Conservation (phyloP, 441 rosid genomes). For the Populus hybrid region DNA sequence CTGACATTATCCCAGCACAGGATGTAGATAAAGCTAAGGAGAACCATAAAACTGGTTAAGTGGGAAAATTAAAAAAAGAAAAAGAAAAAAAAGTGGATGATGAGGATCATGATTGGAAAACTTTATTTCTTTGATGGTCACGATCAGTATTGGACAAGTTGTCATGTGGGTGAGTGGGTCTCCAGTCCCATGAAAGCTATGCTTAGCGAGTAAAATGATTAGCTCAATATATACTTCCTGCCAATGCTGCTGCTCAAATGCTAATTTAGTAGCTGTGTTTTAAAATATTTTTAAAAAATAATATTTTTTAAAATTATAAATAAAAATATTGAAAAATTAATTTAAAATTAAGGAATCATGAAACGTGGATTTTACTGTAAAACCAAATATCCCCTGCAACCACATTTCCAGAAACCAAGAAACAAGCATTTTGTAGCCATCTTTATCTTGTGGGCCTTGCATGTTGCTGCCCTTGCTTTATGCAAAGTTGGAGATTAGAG, state of each 20-base stretch:
- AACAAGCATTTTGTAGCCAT: conserved; percentile 19
- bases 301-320: too few relatives aligned
- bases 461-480: conserved; percentile 29
- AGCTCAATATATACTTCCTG: conserved; percentile 20
- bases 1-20: not conserved
- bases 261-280: not conserved
- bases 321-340: too few relatives aligned
- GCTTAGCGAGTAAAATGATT: conserved; percentile 44
- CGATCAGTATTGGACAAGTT: conserved; percentile 19
- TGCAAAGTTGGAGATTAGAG: conserved; percentile 34
- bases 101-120: conserved; percentile 21
- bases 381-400: not conserved
- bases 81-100: conserved; percentile 13
- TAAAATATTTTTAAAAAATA: too few relatives aligned
- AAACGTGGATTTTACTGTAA: too few relatives aligned
- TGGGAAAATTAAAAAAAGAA: not conserved
- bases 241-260: not conserved
- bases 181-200: conserved; percentile 33
- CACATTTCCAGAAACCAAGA: conserved; percentile 27
- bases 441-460: not conserved
- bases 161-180: conserved; percentile 28
- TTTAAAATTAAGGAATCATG: too few relatives aligned
- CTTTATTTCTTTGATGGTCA: conserved; percentile 17
- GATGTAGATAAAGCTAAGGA: not conserved
- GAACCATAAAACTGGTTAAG: not conserved